Percentiles rank a stretch among this genome's conserved stretches.
Evolutionary conservation across 208 protist genomes (phyloP).

Genomic region (Phytomonas serpens): DNA sequence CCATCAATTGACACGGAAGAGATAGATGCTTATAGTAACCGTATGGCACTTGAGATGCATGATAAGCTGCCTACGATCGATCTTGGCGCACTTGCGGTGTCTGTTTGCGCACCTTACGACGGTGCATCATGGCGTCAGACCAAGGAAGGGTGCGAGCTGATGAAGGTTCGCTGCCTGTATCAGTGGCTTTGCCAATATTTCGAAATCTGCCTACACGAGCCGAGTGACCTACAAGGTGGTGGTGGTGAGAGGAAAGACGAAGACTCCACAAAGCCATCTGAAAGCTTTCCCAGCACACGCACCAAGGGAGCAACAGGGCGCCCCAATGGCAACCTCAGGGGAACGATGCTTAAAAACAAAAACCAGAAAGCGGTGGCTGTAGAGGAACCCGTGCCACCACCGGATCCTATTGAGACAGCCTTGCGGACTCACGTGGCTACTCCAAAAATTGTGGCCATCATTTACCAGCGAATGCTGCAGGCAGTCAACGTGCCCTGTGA

Average conservation of each 20-base stretch:
- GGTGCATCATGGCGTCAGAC: conserved; percentile 59
- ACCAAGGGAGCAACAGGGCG: too few species aligned
- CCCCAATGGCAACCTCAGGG: neutral
- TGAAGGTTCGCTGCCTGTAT: conserved; percentile 54
- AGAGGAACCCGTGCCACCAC: conserved; percentile 14
- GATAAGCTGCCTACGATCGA: conserved; percentile 26
- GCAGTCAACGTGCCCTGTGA: conserved; percentile 27
- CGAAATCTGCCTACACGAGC: conserved; percentile 10
- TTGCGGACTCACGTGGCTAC: conserved; percentile 34
- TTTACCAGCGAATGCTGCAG: conserved; percentile 55
- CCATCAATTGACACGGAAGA: conserved; percentile 16
- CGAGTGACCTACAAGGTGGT: conserved; percentile 1
- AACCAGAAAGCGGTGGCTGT: conserved; percentile 12
- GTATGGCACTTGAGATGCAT: conserved; percentile 20
- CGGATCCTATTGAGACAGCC: conserved; percentile 26
- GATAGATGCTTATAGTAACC: conserved; percentile 39
- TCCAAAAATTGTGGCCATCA: conserved; percentile 26
- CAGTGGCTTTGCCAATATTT: conserved; percentile 61
- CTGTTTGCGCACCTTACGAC: conserved; percentile 33
- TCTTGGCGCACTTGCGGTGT: conserved; percentile 21
- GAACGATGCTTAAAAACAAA: neutral
- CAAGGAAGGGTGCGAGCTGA: conserved; percentile 36
- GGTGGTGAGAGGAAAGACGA: conserved; percentile 2
- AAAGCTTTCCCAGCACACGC: too few species aligned
- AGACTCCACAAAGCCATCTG: too few species aligned